Evolutionary conservation across 2,329 filamentous ascomycete genomes (phyloP).

Genomic region (Aspergillus niger): DNA sequence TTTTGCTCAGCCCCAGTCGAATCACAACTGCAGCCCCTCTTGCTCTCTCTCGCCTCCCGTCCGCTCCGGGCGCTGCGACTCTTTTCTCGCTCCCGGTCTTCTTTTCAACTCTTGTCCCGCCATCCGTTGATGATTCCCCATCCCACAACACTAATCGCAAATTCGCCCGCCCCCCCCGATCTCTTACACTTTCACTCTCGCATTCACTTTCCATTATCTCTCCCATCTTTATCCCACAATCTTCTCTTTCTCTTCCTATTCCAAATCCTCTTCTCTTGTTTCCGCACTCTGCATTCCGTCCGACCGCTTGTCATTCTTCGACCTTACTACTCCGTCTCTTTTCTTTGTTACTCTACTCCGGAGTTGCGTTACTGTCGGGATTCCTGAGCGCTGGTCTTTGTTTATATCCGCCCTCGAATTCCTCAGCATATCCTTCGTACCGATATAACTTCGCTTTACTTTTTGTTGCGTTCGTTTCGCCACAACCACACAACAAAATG

Average conservation of each 20-base stretch:
- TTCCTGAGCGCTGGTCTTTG: conserved; percentile 26
- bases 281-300: conserved; percentile 25
- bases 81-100: conserved; percentile 23
- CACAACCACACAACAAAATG: conserved; percentile 39
- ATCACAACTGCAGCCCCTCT: conserved; percentile 31
- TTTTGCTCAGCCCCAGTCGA: conserved; percentile 31
- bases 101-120: conserved; percentile 30
- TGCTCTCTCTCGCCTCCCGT: conserved; percentile 28
- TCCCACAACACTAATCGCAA: conserved; percentile 26
- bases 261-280: conserved; percentile 15
- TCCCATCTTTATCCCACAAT: conserved; percentile 3
- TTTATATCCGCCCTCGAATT: conserved; percentile 29
- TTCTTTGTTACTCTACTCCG: conserved; percentile 9
- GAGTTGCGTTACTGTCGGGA: conserved; percentile 15
- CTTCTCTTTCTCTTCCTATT: conserved; percentile 14
- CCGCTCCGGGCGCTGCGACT: conserved; percentile 23
- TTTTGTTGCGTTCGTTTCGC: conserved; percentile 13
- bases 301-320: conserved; percentile 24
- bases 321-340: conserved; percentile 25
- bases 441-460: conserved; percentile 20
- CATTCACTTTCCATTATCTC: conserved; percentile 11
- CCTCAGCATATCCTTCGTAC: conserved; percentile 14
- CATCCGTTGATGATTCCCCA: conserved; percentile 28
- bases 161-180: conserved; percentile 15
- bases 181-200: conserved; percentile 9